These are phyloP conservation scores for Rhodomyrtus psidioides DNA, from an alignment of 441 rosid species.

Conservation along the genomic window DNA sequence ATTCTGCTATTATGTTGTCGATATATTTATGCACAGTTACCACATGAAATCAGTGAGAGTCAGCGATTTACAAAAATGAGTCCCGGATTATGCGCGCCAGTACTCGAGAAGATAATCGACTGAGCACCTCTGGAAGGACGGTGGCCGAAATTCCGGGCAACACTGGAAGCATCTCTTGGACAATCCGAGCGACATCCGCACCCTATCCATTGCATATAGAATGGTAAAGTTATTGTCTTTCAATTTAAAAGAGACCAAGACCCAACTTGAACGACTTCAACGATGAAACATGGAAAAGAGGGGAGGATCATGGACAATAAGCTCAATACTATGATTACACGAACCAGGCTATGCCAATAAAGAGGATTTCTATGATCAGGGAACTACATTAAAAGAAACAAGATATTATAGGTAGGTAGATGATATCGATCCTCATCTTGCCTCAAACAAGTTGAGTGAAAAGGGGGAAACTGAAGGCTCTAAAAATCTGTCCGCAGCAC, in stretches of 20 bases:
- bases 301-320: not conserved
- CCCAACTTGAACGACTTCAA: not conserved
- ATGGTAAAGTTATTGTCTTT: not conserved
- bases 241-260: not conserved
- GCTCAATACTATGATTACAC: not conserved
- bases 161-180: conserved; percentile 68
- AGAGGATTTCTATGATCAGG: not conserved
- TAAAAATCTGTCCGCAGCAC: not conserved
- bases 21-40: not conserved
- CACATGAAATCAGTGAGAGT: not conserved
- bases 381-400: not conserved
- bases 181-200: conserved; percentile 40
- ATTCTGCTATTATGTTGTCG: not conserved
- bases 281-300: not conserved
- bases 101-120: conserved; percentile 72
- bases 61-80: conserved; percentile 26
- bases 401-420: not conserved
- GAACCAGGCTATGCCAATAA: not conserved
- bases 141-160: conserved; percentile 78
- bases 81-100: conserved; percentile 81
- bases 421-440: not conserved
- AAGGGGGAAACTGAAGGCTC: not conserved
- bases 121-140: conserved; percentile 71
- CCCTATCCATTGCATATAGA: conserved; percentile 24
- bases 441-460: not conserved